Evolutionary conservation across 345 rosid genomes (phyloP).

Genomic region (Acer saccharum): DNA sequence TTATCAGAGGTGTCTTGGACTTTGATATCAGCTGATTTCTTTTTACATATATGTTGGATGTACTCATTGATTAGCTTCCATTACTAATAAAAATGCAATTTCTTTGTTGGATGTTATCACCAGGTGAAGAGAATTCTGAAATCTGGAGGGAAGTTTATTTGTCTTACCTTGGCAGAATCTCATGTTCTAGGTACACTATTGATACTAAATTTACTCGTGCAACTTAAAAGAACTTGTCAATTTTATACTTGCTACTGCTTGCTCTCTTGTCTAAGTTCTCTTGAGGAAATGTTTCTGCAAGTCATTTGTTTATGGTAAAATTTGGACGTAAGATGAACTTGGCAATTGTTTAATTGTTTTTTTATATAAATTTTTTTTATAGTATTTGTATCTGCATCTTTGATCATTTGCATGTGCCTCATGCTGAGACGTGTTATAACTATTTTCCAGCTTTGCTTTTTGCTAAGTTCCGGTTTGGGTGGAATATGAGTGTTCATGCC

Average conservation of each 20-base stretch:
- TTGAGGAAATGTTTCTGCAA: not conserved
- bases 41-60: not conserved
- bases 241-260: not conserved
- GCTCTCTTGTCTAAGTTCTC: not conserved
- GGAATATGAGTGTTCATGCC: slow-evolving; percentile 67
- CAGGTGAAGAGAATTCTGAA: slow-evolving; percentile 83
- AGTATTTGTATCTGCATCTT: slow-evolving; percentile 10
- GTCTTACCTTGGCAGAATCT: slow-evolving; percentile 86
- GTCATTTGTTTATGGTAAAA: slow-evolving; percentile 7
- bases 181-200: slow-evolving; percentile 80
- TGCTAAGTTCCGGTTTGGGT: slow-evolving; percentile 83
- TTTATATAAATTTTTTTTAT: not conserved
- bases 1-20: slow-evolving; percentile 64
- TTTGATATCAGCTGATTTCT: slow-evolving; percentile 4
- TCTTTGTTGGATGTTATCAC: slow-evolving; percentile 9
- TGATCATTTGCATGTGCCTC: not conserved
- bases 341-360: not conserved
- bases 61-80: not conserved
- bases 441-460: slow-evolving; percentile 71
- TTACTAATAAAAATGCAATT: not conserved
- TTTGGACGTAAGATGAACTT: not conserved
- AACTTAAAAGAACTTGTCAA: not conserved
- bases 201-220: not conserved
- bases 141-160: slow-evolving; percentile 75
- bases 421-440: slow-evolving; percentile 11